These are phyloP conservation scores for Pichia gijzeniarum DNA, from an alignment of 805 yeast species.

Conservation along the genomic window DNA sequence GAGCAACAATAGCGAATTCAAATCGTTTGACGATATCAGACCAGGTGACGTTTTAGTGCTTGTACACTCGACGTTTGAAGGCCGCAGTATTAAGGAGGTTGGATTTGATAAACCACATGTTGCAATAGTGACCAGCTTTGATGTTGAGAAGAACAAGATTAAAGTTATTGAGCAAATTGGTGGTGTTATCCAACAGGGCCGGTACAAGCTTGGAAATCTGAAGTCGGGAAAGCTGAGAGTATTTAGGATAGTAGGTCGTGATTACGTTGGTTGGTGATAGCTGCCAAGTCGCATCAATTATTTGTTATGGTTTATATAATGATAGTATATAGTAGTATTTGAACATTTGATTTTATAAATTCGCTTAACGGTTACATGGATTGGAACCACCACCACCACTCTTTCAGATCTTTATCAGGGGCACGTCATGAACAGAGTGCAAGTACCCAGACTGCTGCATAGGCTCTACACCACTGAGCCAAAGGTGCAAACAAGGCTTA, in stretches of 20 bases:
- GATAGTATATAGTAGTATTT: too few relatives aligned
- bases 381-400: too few relatives aligned
- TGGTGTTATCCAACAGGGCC: conserved; percentile 48
- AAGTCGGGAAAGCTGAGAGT: conserved; percentile 73
- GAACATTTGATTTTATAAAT: too few relatives aligned
- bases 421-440: too few relatives aligned
- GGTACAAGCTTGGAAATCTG: conserved; percentile 66
- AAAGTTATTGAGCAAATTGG: conserved; percentile 55
- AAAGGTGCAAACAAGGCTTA: conserved; percentile 27
- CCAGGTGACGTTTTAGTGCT: conserved; percentile 84
- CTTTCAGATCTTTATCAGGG: too few relatives aligned
- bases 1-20: conserved; percentile 44
- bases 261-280: conserved; percentile 61
- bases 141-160: conserved; percentile 61
- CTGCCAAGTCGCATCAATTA: neutral
- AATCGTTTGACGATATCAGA: conserved; percentile 53
- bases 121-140: conserved; percentile 67
- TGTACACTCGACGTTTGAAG: conserved; percentile 66
- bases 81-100: conserved; percentile 47
- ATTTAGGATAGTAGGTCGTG: conserved; percentile 71
- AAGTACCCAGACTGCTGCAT: too few relatives aligned
- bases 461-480: neutral
- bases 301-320: neutral
- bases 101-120: conserved; percentile 51
- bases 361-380: too few relatives aligned